Conservation (phyloP, 2,329 filamentous ascomycete species). For the Alternaria arbusti region DNA sequence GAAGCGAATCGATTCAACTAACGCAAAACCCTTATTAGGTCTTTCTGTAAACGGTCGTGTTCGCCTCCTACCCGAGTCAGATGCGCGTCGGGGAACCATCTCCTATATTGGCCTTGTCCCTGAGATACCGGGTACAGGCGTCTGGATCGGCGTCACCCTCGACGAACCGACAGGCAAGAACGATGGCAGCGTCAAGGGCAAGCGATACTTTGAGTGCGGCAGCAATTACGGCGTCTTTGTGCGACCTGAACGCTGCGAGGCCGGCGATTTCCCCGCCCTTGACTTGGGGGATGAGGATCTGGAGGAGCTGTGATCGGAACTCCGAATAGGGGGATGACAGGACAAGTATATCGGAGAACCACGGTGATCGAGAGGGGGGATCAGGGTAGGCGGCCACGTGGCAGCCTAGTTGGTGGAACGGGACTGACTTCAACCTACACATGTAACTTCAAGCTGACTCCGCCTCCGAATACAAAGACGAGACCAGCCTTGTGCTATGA, state of each 20-base stretch:
- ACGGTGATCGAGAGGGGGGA: neutral
- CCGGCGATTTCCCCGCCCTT: slow-evolving; percentile 70
- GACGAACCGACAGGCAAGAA: slow-evolving; percentile 86
- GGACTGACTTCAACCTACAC: neutral
- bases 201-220: slow-evolving; percentile 72
- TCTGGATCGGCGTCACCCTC: slow-evolving; percentile 75
- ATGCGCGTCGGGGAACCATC: slow-evolving; percentile 72
- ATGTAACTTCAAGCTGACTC: neutral
- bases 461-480: neutral
- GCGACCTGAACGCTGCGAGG: slow-evolving; percentile 76
- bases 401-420: neutral
- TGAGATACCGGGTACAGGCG: slow-evolving; percentile 69
- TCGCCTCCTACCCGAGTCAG: slow-evolving; percentile 64
- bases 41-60: slow-evolving; percentile 36
- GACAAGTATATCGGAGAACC: neutral
- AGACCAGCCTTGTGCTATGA: too few relatives aligned
- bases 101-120: slow-evolving; percentile 75
- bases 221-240: slow-evolving; percentile 81
- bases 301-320: slow-evolving; percentile 58
- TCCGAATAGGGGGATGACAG: neutral
- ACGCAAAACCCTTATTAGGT: slow-evolving; percentile 25
- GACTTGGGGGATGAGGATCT: slow-evolving; percentile 67
- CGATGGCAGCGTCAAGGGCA: slow-evolving; percentile 72
- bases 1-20: neutral
- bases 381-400: neutral